Conservation (phyloP, 2,329 filamentous ascomycete species). For the Hymenoscyphus scutula region DNA sequence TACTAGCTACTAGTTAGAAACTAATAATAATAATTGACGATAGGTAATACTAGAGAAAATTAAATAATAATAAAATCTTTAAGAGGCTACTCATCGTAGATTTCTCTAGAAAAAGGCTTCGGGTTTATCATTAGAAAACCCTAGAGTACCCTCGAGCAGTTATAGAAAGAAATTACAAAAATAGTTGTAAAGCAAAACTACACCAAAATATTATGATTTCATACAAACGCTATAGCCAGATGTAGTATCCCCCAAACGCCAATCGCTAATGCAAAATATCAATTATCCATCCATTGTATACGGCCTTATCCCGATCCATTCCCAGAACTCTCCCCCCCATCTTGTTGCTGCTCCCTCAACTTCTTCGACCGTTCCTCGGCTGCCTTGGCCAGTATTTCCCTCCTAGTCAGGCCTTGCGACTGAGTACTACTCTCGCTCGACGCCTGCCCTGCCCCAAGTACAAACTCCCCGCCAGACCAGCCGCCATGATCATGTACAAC, state of each 20-base stretch:
- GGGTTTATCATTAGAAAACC: too few species aligned
- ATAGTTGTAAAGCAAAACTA: too few species aligned
- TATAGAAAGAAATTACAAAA: too few species aligned
- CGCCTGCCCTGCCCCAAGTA: slow-evolving; percentile 57
- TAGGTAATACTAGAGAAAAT: too few species aligned
- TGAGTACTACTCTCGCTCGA: slow-evolving; percentile 40
- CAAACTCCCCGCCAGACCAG: slow-evolving; percentile 77
- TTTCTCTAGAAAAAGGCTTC: too few species aligned
- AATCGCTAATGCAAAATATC: background rate
- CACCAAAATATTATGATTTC: too few species aligned
- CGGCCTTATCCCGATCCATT: slow-evolving; percentile 11
- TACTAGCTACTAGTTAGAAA: too few species aligned
- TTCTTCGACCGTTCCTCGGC: slow-evolving; percentile 57
- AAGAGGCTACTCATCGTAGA: too few species aligned
- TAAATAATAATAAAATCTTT: too few species aligned
- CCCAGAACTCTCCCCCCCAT: slow-evolving; percentile 14
- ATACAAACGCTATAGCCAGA: too few species aligned
- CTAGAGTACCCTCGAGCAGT: too few species aligned
- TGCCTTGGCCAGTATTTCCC: slow-evolving; percentile 73
- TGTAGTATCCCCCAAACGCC: background rate
- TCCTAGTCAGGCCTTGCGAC: slow-evolving; percentile 54
- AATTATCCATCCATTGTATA: background rate
- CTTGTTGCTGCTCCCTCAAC: slow-evolving; percentile 28
- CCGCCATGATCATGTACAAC: slow-evolving; percentile 67
- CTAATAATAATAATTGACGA: too few species aligned